Base-by-base conservation (phyloP, 768 basidiomycete genomes). In the Pleurotus cornucopiae region DNA sequence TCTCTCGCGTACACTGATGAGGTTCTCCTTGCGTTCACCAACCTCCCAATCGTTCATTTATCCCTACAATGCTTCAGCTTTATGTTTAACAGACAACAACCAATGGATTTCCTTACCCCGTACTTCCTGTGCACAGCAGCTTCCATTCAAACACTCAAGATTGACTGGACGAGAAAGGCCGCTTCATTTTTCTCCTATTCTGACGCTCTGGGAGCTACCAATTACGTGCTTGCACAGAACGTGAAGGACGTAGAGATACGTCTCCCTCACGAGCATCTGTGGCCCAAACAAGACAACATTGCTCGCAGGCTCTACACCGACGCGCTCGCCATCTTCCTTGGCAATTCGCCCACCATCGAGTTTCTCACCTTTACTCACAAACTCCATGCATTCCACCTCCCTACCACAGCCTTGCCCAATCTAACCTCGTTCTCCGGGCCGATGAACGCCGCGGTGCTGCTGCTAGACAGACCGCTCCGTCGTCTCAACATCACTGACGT, bases 31-130 rank as follows among this genome's bases (percentile, higher is more conserved):
- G 60, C 64, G 52, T 64, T 67, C 45, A 60, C 67, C n/a, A 60
- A 63, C 16, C 70, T 79, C 13, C 75, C 76, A 9, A 72, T 80
- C 57, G 76, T 70, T 1, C 69, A 75, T 16, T 72, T 80, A 25
- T 72, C 71, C 14, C 63, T 80, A 49, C 43, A 71, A 51, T 71
- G 71, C 54, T 60, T 74, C 7, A 71, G 51, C 69, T 69, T 38
- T 66, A 66, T 3, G 18, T 57, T 9, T 59, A 64, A 18, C 51
- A 48, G 11, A 30, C 46, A 1, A 56, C 44, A 16, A 30, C 26
- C 45, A 57, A 56, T 6, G 63, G 52, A 41, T 55, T 55, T 43
- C 54, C 60, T 5, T 59, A 65, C 49, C 55, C 63, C 6, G 60
- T 72, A 53, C 41, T 57, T 61, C 20, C 72, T 79, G 39, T 73